Evolutionary conservation across 2,329 filamentous ascomycete species (phyloP).

Genomic region (Arthrocladium fulminans): DNA sequence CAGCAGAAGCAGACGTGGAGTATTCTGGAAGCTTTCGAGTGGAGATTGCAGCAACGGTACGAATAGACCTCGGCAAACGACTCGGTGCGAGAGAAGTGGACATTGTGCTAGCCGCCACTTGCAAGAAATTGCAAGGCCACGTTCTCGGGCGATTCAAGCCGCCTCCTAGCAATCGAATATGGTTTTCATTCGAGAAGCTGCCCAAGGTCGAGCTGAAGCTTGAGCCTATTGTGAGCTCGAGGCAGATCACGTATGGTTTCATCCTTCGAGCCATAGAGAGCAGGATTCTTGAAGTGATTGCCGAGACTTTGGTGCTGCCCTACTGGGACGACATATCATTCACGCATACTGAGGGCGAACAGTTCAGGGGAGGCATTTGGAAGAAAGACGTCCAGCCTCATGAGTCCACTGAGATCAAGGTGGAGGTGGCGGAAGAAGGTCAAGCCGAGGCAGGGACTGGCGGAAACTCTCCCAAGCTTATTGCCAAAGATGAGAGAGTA

Average conservation of each 20-base stretch:
- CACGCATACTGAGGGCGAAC: slow-evolving; percentile 67
- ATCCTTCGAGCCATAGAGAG: slow-evolving; percentile 91
- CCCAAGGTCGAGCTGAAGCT: slow-evolving; percentile 91
- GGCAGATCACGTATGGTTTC: slow-evolving; percentile 89
- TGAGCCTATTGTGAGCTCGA: slow-evolving; percentile 87
- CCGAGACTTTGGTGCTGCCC: slow-evolving; percentile 80
- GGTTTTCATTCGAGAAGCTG: slow-evolving; percentile 89
- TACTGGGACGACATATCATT: slow-evolving; percentile 98
- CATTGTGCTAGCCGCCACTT: slow-evolving; percentile 72
- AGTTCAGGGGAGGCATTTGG: slow-evolving; percentile 81
- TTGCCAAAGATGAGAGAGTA: slow-evolving; percentile 24
- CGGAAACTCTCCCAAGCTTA: slow-evolving; percentile 16
- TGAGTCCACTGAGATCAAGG: slow-evolving; percentile 23
- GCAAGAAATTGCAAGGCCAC: slow-evolving; percentile 80
- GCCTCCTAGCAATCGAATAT: slow-evolving; percentile 89
- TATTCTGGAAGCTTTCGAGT: slow-evolving; percentile 85
- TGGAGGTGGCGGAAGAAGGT: slow-evolving; percentile 27
- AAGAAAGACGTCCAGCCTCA: slow-evolving; percentile 30
- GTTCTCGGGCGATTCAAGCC: slow-evolving; percentile 81
- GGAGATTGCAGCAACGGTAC: slow-evolving; percentile 84
- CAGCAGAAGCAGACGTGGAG: slow-evolving; percentile 74
- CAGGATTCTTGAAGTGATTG: slow-evolving; percentile 85
- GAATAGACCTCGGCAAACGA: slow-evolving; percentile 77
- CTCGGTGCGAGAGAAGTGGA: slow-evolving; percentile 90
- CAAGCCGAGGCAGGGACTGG: slow-evolving; percentile 20